A percentile compares a stretch with the other conserved stretches of the same genome.
phyloP scores from a whole-genome alignment of 805 yeast genomes.

The Starmerella sirachaensis region DNA sequence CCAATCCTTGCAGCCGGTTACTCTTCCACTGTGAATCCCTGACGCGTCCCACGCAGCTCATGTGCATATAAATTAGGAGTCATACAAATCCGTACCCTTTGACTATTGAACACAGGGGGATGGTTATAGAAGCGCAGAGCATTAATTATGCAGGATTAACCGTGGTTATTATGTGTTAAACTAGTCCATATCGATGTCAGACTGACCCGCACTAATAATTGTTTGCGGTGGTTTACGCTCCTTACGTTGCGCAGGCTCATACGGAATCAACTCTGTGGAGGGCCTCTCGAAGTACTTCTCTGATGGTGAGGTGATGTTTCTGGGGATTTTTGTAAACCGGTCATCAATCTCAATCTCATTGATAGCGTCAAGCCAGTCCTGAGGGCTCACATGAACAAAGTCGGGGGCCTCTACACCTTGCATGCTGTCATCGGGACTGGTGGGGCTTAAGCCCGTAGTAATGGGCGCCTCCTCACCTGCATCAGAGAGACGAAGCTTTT shows the following conservation, averaged over 20 bases:
- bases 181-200: too few species aligned
- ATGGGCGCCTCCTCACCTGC: too few species aligned
- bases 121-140: too few species aligned
- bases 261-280: conserved; percentile 15
- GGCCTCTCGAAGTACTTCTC: conserved; percentile 17
- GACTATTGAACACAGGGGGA: not conserved
- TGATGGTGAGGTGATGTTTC: not conserved
- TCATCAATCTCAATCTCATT: conserved; percentile 17
- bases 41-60: too few species aligned
- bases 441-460: too few species aligned
- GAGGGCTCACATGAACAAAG: conserved; percentile 9
- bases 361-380: conserved; percentile 15
- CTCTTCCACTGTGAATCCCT: not conserved
- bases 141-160: too few species aligned
- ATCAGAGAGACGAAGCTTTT: too few species aligned
- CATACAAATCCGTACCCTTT: not conserved
- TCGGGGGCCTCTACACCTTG: conserved; percentile 15
- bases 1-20: not conserved
- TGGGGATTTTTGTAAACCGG: conserved; percentile 18
- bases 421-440: conserved; percentile 15
- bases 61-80: not conserved
- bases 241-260: too few species aligned
- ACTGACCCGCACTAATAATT: too few species aligned
- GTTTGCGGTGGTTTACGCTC: too few species aligned
- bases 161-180: too few species aligned